Evolutionary conservation across 495 filamentous ascomycete genomes (phyloP), one percentile per base, ranked within the genome.

Genomic region (Aspergillus cristatus): DNA sequence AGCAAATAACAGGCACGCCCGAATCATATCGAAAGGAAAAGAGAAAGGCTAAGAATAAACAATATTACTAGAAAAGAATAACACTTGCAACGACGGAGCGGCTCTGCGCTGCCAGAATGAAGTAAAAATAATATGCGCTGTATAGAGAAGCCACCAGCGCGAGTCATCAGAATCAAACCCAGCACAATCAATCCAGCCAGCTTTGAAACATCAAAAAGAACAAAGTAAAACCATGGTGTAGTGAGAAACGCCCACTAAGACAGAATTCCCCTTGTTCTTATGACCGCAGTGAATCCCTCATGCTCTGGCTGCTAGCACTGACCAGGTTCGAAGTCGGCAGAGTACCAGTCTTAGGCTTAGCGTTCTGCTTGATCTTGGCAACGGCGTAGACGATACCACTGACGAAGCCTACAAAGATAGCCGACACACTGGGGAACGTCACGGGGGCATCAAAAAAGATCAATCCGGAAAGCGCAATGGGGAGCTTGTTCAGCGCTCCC

Each of bases 401-500:
- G 50, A 95, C 62, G 57, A 94, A 98, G 14, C 91, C 91, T 34
- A 96, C 70, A 33, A 71, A 62, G 46, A 98, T 96, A 45, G 90
- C 90, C 20, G 86, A 83, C 7, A 95, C 82, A 54, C 82, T 86
- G 37, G 83, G 84, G 43, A 98, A 75, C n/a, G 90, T 98, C 54
- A 94, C 79, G 0, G 91, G 86, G 0, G 87, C 87, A 47, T 91
- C 77, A 66, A 98, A 98, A 72, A 98, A 98, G 45, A 98, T 60
- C 24, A 98, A 71, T 31, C 91, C 91, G 35, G 78, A 84, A 48
- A 98, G 32, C 18, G 91, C 91, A 48, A 98, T 85, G 14, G 91
- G 91, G 12, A 98, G 78, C 70, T 98, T 98, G 76, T 98, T 98
- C 45, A 98, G 74, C 17, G 90, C 84, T 43, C 91, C 91, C 37